These are phyloP conservation scores for Rhizopogon roseolus DNA, from an alignment of 768 basidiomycete species.

Conservation along the genomic window DNA sequence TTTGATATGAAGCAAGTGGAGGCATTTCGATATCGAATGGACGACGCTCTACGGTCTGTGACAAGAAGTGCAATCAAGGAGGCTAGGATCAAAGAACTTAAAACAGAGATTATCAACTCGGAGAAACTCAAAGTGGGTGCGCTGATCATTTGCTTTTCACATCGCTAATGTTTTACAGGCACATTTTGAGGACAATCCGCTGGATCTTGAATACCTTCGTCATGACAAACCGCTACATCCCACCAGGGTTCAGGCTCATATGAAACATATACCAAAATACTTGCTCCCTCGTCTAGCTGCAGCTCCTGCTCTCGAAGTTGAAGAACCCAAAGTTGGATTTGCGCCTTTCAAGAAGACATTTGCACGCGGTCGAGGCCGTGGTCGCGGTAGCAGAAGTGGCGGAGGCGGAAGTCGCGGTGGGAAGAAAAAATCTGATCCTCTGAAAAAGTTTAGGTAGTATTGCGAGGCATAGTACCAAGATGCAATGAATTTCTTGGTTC, in stretches of 20 bases:
- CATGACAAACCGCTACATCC: slow-evolving; percentile 96
- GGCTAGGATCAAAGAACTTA: slow-evolving; percentile 90
- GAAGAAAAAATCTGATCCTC: slow-evolving; percentile 79
- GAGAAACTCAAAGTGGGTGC: slow-evolving; percentile 87
- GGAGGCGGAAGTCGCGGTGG: slow-evolving; percentile 39
- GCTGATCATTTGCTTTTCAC: background rate
- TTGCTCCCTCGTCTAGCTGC: slow-evolving; percentile 74
- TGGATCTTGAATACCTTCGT: slow-evolving; percentile 85
- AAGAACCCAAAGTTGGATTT: slow-evolving; percentile 44
- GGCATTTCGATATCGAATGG: slow-evolving; percentile 97
- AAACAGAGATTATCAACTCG: slow-evolving; percentile 89
- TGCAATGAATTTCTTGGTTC: background rate
- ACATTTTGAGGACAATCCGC: slow-evolving; percentile 95
- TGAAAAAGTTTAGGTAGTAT: slow-evolving; percentile 63
- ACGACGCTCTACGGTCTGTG: slow-evolving; percentile 87
- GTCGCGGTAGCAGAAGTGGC: slow-evolving; percentile 39
- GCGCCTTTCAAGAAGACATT: slow-evolving; percentile 69
- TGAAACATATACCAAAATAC: slow-evolving; percentile 95
- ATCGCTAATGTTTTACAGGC: slow-evolving; percentile 47
- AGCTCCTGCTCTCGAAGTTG: slow-evolving; percentile 35
- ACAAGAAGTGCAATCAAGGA: slow-evolving; percentile 85
- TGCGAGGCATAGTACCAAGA: too few species aligned
- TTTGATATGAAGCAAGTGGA: slow-evolving; percentile 97
- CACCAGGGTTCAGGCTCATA: slow-evolving; percentile 83
- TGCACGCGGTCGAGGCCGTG: slow-evolving; percentile 45